phyloP scores from a whole-genome alignment of 208 protist species.

The Novymonas esmeraldas region DNA sequence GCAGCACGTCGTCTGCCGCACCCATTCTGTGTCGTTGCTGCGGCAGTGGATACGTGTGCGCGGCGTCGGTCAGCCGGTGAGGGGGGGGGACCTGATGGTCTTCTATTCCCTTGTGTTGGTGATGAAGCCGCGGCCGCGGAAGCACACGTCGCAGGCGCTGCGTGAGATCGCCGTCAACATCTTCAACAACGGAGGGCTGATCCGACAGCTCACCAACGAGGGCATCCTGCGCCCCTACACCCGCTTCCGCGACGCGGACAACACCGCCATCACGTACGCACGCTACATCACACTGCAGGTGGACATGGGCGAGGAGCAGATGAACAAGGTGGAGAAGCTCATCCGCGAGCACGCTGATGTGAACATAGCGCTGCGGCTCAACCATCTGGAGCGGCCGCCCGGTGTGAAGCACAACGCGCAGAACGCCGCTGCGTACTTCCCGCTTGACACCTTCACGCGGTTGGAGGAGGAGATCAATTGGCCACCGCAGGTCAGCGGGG shows the following conservation, averaged over 20 bases:
- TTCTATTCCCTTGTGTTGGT: constrained; percentile 88
- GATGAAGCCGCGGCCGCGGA: constrained; percentile 80
- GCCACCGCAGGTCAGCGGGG: constrained; percentile 83
- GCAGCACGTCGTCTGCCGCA: background rate
- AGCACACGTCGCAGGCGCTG: constrained; percentile 75
- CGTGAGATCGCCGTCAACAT: constrained; percentile 75
- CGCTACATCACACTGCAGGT: constrained; percentile 87
- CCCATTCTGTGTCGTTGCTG: background rate
- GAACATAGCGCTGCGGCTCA: constrained; percentile 71
- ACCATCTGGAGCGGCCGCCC: constrained; percentile 72
- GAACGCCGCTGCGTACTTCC: constrained; percentile 64
- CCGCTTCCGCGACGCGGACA: constrained; percentile 81
- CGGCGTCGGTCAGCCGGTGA: too few relatives aligned
- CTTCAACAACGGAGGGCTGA: constrained; percentile 82
- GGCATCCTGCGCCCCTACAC: constrained; percentile 89
- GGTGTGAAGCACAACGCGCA: constrained; percentile 67
- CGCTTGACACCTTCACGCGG: constrained; percentile 85
- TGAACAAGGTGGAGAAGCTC: constrained; percentile 76
- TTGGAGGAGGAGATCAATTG: constrained; percentile 92
- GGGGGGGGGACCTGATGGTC: constrained; percentile 51
- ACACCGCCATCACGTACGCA: constrained; percentile 77
- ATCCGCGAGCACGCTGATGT: constrained; percentile 86
- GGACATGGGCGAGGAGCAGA: constrained; percentile 86
- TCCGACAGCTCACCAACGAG: constrained; percentile 85
- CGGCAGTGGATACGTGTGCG: too few relatives aligned